A percentile compares a stretch with the other conserved stretches of the same genome.
phyloP scores from a whole-genome alignment of 2,329 filamentous ascomycete species.

The Alternaria arbusti region DNA sequence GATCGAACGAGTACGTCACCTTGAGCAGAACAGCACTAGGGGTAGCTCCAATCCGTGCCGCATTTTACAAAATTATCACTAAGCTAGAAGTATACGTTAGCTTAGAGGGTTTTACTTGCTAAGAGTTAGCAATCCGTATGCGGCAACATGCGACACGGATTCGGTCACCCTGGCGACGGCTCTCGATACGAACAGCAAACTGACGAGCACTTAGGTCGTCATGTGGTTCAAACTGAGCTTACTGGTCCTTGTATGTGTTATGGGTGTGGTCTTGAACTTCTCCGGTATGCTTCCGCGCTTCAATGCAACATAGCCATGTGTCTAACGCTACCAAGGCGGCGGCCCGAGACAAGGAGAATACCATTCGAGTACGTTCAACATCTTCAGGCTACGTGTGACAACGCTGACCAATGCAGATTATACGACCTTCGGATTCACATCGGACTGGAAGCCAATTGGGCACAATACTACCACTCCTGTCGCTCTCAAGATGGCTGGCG shows the following conservation, averaged over 20 bases:
- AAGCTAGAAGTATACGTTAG: neutral
- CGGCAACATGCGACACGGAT: neutral
- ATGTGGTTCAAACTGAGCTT: conserved; percentile 41
- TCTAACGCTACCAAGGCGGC: conserved; percentile 6
- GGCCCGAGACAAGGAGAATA: conserved; percentile 18
- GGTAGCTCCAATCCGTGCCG: neutral
- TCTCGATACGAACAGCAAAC: neutral
- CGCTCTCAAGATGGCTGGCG: conserved; percentile 7
- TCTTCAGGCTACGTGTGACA: neutral
- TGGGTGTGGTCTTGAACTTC: conserved; percentile 37
- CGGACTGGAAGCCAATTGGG: conserved; percentile 33
- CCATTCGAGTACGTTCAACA: conserved; percentile 9
- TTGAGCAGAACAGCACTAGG: neutral
- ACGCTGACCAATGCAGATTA: conserved; percentile 20
- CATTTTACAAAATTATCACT: neutral
- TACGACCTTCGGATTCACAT: conserved; percentile 24
- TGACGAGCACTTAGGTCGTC: conserved; percentile 19
- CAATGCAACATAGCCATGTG: neutral
- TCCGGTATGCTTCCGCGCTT: conserved; percentile 20
- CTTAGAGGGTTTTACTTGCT: neutral
- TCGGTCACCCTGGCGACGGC: neutral
- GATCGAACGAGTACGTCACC: conserved; percentile 30
- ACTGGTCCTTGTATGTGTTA: conserved; percentile 31
- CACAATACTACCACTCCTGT: conserved; percentile 13
- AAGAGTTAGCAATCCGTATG: neutral